Base-by-base conservation (phyloP, 371 early-diverging fungal species). In the Lichtheimia ornata region DNA sequence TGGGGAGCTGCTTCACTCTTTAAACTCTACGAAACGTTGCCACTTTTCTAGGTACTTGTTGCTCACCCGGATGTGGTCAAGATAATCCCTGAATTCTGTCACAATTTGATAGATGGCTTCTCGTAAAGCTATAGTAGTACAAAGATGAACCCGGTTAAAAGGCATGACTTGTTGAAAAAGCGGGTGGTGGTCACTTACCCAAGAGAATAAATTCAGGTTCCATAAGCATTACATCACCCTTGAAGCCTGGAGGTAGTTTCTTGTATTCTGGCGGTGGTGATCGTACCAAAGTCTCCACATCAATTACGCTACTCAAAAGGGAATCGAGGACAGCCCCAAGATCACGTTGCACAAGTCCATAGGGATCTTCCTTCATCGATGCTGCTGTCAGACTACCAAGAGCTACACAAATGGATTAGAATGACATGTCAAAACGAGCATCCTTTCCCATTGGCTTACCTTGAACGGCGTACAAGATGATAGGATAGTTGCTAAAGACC, bases 271-370 rank as follows among this genome's bases (percentile, higher is more conserved):
- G 44, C 6, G 79, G 76, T n/a, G 80, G 77, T 11, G 72, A 56
- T 18, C 71, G 56, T 5, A 69, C 22, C 42, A 74, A 67, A 25
- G 62, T 55, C 52, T 82, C 77, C 14, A 81, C 58, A 3, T 72
- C 64, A 15, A 66, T 66, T 49, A 84, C 64, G 50, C 71, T 66
- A 4, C 69, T 78, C 44, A 83, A 59, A 61, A 86, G 58, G 11
- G 66, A 53, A 64, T 84, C 76, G n/a, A 86, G 47, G 3, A 86
- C 76, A 7, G 53, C 60, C 1, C 70, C 61, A 27, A 84, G 75
- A 41, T 86, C 82, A 50, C 70, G 77, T 50, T 86, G 86, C 2
- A 86, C 86, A 18, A 77, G 70, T 2, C 86, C 84, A 58, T 71
- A 78, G 3, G 69, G 64, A 64, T 86, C 86, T 50, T 86, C 86